These are phyloP conservation scores for Bryum argenteum DNA, from an alignment of 225 moss, liverwort and hornwort genomes.

Conservation along the genomic window DNA sequence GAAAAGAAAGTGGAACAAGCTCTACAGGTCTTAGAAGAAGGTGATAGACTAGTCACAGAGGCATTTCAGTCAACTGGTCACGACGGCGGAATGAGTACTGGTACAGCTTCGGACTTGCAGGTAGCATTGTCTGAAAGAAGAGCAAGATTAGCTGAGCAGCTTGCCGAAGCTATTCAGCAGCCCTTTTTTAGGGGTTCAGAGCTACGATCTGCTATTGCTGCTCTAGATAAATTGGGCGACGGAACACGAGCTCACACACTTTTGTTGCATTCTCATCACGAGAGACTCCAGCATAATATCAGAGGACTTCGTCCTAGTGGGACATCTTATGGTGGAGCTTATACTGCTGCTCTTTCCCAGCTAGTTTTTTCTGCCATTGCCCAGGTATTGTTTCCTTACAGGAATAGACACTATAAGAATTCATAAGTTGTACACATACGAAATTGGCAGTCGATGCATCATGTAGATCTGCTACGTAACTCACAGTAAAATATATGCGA, in stretches of 20 bases:
- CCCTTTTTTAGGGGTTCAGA: constrained; percentile 90
- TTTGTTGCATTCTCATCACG: constrained; percentile 88
- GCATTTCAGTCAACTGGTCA: constrained; percentile 55
- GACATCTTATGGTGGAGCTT: constrained; percentile 95
- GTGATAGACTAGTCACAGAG: constrained; percentile 72
- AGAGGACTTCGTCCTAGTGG: constrained; percentile 88
- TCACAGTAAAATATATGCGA: background rate
- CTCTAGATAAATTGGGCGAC: constrained; percentile 85
- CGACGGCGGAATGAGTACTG: constrained; percentile 48
- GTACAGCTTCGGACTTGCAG: constrained; percentile 63
- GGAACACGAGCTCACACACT: constrained; percentile 94
- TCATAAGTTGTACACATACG: constrained; percentile 18
- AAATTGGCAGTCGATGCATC: constrained; percentile 14
- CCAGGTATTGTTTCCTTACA: constrained; percentile 49
- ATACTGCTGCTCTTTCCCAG: constrained; percentile 93
- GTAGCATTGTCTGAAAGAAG: constrained; percentile 74
- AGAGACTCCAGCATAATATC: constrained; percentile 91
- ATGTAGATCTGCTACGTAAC: background rate
- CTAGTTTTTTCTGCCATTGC: constrained; percentile 93
- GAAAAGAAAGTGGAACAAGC: constrained; percentile 89
- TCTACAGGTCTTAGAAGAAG: constrained; percentile 75
- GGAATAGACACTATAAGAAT: constrained; percentile 14
- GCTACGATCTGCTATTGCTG: constrained; percentile 80
- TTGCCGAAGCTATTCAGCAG: constrained; percentile 89
- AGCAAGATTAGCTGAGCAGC: constrained; percentile 91